Evolutionary conservation across 2,329 filamentous ascomycete species (phyloP), one percentile per base, ranked within the genome.

Genomic region (Fusarium tuaranense): DNA sequence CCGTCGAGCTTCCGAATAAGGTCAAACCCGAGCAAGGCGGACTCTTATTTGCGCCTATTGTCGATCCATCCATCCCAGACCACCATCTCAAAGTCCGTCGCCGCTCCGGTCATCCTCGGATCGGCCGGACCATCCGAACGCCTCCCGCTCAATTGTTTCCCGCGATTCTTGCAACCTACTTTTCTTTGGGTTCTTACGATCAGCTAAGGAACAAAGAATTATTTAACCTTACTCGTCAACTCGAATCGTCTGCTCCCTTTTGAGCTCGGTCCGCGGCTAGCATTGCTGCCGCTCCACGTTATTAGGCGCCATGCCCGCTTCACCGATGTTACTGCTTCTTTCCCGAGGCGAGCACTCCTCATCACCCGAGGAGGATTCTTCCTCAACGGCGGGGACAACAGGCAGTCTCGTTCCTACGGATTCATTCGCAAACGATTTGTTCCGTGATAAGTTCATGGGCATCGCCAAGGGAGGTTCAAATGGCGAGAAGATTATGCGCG

Each of bases 401-500:
- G 71, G 76, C 25, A 72, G 41, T 16, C 36, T 71, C 4, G 63
- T 70, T 30, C 68, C 66, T 10, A 61, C 69, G 8, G 70, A 74
- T 55, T 68, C 74, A n/a, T 70, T 75, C 9, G 77, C 77, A 51
- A 67, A 76, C 44, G 76, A 81, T 59, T 30, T 81, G 9, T 79
- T 79, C 46, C 74, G 75, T 25, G 72, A 79, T 36, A 76, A 78
- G 32, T 77, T 81, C 64, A 72, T 80, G 68, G 65, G 75, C 38
- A 73, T 82, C 48, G 76, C 81, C 27, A 75, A 72, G 10, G 78
- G 76, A 32, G 81, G 80, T 9, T 80, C 80, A 7, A 78, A 71
- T 60, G 79, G 79, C 16, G 81, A 82, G 48, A 81, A 78, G 70
- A 76, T 82, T 13, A 77, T 82, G 55, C 78, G 79, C 13, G 81